A percentile compares a stretch with the other conserved stretches of the same genome.
Evolutionary conservation across 140 eudicot genomes (phyloP).

Genomic region (Flaveria floridana): DNA sequence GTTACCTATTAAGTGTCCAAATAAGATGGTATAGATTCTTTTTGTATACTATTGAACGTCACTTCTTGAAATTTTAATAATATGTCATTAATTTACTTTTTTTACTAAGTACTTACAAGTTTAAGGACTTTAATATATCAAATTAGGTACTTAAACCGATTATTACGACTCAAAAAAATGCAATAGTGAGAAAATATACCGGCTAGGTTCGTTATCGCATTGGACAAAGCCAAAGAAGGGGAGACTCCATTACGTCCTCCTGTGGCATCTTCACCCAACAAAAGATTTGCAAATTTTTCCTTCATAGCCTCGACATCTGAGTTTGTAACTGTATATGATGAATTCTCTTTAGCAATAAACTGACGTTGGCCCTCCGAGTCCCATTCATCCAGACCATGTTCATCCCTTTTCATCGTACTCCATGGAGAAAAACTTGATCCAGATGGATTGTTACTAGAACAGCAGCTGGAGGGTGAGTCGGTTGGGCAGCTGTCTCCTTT

Average conservation of each 20-base stretch:
- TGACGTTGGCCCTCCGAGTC: constrained; percentile 26
- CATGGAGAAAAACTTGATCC: constrained; percentile 68
- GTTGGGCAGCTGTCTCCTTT: constrained; percentile 51
- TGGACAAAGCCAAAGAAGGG: constrained; percentile 79
- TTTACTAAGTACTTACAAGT: background rate
- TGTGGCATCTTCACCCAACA: constrained; percentile 85
- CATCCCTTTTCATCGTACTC: constrained; percentile 60
- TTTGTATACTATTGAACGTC: background rate
- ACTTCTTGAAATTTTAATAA: background rate
- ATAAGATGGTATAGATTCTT: background rate
- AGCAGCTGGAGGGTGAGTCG: constrained; percentile 81
- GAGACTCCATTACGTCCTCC: constrained; percentile 76
- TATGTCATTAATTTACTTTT: background rate
- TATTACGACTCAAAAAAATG: background rate
- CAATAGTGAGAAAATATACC: constrained; percentile 41
- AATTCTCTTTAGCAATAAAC: constrained; percentile 1
- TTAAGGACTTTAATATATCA: background rate
- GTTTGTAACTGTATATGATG: background rate
- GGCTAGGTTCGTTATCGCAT: constrained; percentile 78
- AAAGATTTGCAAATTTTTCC: constrained; percentile 75
- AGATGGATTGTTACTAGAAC: constrained; percentile 70
- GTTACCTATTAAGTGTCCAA: background rate
- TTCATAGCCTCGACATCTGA: constrained; percentile 69
- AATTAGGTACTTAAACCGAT: background rate
- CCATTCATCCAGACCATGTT: constrained; percentile 61